Evolutionary conservation across 139 green algal species (phyloP).

Genomic region (Picochlorum sp.): DNA sequence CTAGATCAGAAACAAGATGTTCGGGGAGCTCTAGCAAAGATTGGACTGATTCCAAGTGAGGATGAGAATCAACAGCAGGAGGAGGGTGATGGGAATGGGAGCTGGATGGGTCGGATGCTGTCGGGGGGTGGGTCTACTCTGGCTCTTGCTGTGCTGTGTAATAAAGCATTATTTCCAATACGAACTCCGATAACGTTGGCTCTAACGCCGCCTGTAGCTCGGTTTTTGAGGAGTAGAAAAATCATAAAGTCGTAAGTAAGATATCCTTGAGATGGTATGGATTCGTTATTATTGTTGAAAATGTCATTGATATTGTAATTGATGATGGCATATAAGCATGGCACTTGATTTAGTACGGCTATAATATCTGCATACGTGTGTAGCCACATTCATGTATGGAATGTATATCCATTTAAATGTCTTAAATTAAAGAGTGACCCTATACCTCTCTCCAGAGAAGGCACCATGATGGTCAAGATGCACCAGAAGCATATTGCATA

Average conservation of each 20-base stretch:
- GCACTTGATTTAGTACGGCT: too few species aligned
- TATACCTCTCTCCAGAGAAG: too few species aligned
- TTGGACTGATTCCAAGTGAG: slow-evolving; percentile 20
- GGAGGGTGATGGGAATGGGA: background rate
- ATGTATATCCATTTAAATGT: too few species aligned
- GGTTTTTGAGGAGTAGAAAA: slow-evolving; percentile 3
- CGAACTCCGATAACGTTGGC: slow-evolving; percentile 34
- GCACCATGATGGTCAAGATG: too few species aligned
- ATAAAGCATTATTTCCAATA: slow-evolving; percentile 43
- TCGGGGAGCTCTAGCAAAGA: slow-evolving; percentile 6
- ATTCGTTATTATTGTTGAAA: too few species aligned
- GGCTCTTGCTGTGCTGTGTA: slow-evolving; percentile 41
- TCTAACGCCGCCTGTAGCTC: slow-evolving; percentile 35
- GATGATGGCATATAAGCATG: too few species aligned
- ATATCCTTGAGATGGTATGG: too few species aligned
- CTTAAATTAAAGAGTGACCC: too few species aligned
- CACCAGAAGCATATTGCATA: too few species aligned
- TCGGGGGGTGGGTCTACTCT: slow-evolving; percentile 25
- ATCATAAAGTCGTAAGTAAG: background rate
- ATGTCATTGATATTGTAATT: too few species aligned
- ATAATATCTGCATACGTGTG: too few species aligned
- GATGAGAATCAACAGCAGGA: background rate
- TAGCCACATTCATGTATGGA: too few species aligned
- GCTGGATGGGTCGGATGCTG: slow-evolving; percentile 29
- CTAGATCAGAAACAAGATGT: slow-evolving; percentile 31